phyloP scores from a whole-genome alignment of 352 stramenopile species.

The Phytopythium boreale region DNA sequence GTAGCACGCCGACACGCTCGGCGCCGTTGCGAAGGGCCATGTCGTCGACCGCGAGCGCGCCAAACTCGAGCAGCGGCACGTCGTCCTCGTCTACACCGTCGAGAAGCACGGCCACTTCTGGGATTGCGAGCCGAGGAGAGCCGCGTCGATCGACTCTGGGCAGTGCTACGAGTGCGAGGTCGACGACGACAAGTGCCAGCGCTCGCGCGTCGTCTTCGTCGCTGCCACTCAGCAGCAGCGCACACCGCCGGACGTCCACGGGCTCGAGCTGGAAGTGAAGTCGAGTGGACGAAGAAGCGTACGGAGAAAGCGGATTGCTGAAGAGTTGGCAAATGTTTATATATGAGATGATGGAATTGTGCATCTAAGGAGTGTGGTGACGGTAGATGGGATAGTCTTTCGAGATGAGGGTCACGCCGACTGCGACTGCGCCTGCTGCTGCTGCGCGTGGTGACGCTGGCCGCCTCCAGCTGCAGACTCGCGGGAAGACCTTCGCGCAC shows the following conservation, averaged over 20 bases:
- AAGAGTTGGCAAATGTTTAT: neutral
- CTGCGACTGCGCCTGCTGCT: neutral
- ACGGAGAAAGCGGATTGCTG: neutral
- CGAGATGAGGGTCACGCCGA: neutral
- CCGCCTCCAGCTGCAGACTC: neutral
- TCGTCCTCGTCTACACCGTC: slow-evolving; percentile 1
- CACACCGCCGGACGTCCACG: slow-evolving; percentile 14
- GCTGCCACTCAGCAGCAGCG: slow-evolving; percentile 2
- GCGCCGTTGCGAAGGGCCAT: slow-evolving; percentile 15
- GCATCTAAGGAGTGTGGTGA: neutral
- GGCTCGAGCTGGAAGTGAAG: slow-evolving; percentile 25
- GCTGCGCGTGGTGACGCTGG: neutral
- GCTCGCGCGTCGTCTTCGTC: slow-evolving; percentile 17
- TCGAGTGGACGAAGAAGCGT: neutral
- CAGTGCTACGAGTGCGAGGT: slow-evolving; percentile 8
- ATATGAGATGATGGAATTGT: neutral
- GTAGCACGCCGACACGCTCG: slow-evolving; percentile 20
- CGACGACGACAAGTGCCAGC: slow-evolving; percentile 12
- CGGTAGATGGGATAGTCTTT: neutral
- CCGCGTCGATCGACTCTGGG: slow-evolving; percentile 13
- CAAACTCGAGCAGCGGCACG: neutral
- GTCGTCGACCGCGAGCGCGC: slow-evolving; percentile 7
- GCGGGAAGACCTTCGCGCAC: neutral
- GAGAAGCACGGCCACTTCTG: slow-evolving; percentile 4
- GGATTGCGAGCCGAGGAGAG: slow-evolving; percentile 14